These are phyloP conservation scores for Silene conica DNA, from an alignment of 148 eudicot genomes.

Conservation along the genomic window DNA sequence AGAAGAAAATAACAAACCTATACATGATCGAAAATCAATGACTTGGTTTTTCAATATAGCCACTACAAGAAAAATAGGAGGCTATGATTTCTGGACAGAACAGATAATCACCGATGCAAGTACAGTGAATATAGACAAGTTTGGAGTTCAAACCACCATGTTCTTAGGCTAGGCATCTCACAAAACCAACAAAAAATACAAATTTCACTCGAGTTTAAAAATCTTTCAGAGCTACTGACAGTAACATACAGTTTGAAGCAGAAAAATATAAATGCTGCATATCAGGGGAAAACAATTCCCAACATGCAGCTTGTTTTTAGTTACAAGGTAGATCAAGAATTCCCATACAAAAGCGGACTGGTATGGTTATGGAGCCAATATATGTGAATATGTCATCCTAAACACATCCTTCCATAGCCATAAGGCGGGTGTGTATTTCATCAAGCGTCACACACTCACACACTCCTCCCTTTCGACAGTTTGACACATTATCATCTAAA, in stretches of 20 bases:
- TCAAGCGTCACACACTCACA: too few relatives aligned
- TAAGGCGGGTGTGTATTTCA: too few relatives aligned
- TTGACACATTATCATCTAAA: neutral
- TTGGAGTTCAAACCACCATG: neutral
- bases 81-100: neutral
- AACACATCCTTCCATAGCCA: too few relatives aligned
- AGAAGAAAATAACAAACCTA: slow-evolving; percentile 1
- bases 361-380: neutral
- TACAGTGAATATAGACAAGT: neutral
- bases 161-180: neutral
- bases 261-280: neutral
- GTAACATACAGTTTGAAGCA: neutral
- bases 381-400: too few relatives aligned
- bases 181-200: neutral
- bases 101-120: neutral
- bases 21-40: neutral
- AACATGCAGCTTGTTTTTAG: neutral
- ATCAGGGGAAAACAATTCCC: neutral
- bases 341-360: neutral
- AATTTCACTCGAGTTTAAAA: neutral
- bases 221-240: neutral
- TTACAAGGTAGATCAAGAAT: neutral
- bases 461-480: neutral
- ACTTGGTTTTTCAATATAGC: neutral
- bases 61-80: slow-evolving; percentile 7